Evolutionary conservation across 1,139 yeast species (phyloP).

Genomic region (Suhomyces wounanorum): DNA sequence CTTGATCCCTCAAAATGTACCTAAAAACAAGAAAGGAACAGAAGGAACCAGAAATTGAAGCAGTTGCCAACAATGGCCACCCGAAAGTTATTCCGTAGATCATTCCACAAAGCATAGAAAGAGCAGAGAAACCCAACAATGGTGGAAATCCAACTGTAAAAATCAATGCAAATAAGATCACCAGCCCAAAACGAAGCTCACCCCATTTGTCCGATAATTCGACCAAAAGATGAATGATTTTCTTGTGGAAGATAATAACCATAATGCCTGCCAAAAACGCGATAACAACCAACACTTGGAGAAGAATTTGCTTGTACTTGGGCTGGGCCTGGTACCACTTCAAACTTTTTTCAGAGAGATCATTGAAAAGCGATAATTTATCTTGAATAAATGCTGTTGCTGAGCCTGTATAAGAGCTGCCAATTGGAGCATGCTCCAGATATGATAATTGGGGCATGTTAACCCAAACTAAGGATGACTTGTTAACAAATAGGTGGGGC

Average conservation of each 20-base stretch:
- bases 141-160: slow-evolving; percentile 77
- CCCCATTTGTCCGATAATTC: slow-evolving; percentile 49
- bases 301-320: slow-evolving; percentile 13
- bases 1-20: slow-evolving; percentile 57
- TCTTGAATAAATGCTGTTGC: slow-evolving; percentile 6
- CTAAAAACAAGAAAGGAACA: slow-evolving; percentile 70
- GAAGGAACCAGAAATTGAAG: slow-evolving; percentile 74
- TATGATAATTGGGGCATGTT: slow-evolving; percentile 9
- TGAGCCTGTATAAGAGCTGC: neutral
- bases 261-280: slow-evolving; percentile 28
- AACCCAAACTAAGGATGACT: neutral
- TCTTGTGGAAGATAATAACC: slow-evolving; percentile 50
- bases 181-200: slow-evolving; percentile 50
- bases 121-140: slow-evolving; percentile 73
- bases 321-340: slow-evolving; percentile 20
- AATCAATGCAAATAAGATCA: slow-evolving; percentile 50
- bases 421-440: slow-evolving; percentile 20
- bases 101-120: slow-evolving; percentile 74
- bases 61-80: slow-evolving; percentile 72
- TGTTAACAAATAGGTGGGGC: neutral
- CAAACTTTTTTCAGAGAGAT: slow-evolving; percentile 3
- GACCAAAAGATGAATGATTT: slow-evolving; percentile 46
- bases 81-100: slow-evolving; percentile 81
- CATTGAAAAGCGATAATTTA: slow-evolving; percentile 8
- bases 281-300: slow-evolving; percentile 18